Base-by-base conservation (phyloP, 768 basidiomycete genomes). In the Hydnomerulius pinastri region DNA sequence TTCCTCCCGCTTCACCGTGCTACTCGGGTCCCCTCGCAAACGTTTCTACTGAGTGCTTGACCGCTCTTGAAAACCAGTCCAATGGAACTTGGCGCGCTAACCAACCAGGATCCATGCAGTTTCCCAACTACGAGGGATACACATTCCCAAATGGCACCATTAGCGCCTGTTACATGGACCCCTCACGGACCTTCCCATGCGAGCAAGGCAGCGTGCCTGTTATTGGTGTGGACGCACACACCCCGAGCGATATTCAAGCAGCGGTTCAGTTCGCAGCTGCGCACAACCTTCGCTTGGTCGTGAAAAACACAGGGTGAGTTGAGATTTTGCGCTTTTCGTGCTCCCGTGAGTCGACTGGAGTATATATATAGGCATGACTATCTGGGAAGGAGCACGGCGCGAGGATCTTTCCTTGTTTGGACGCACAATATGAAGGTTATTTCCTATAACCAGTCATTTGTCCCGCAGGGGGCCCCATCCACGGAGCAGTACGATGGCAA, bases 101-200 rank as follows among this genome's bases (percentile, higher is more conserved):
- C 38, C 69, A 71, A 30, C 51, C 74, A n/a, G 75, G 76, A 1
- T 63, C 71, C 7, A 68, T 72, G 66, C 67, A 76, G 50, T 24
- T 39, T 17, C 41, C 58, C 10, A 68, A 70, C 30, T 67, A 52
- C 39, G 71, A 64, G 54, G 65, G 52, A 32, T 73, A 56, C 50
- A 57, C 64, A 0, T 72, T 64, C 17, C 47, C 43, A 21, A 77
- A 76, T 57, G 76, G 72, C 29, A 78, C 74, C 42, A 76, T 78
- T 36, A 73, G 73, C 59, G 73, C 46, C 12, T 58, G 46, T 33
- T 55, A 55, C 28, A 42, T 76, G 35, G 65, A 73, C 18, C 71
- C 71, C 21, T n/a, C 38, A 18, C 35, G 54, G 30, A 33, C 15
- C 8, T 39, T 20, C 8, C 40, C 38, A 10, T 61, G 58, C 40